phyloP scores from a whole-genome alignment of 2,329 filamentous ascomycete genomes.

The Sarocladiaceae sp. region DNA sequence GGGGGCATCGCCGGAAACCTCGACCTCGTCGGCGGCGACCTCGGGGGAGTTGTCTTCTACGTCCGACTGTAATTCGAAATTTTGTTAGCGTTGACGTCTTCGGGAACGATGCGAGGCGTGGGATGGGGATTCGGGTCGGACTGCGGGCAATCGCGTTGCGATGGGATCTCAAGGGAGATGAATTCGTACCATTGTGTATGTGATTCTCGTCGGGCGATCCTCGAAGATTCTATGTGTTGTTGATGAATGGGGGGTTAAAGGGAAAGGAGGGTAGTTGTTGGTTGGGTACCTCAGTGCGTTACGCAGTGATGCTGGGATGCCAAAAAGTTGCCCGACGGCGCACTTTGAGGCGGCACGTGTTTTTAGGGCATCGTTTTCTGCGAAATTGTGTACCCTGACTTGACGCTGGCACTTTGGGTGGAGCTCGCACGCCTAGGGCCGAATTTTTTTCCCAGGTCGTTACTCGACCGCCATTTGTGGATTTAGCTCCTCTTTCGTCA shows the following conservation, averaged over 20 bases:
- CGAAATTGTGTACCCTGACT: too few species aligned
- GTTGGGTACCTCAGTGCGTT: slow-evolving; percentile 1
- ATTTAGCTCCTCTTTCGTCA: slow-evolving; percentile 11
- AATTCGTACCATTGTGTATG: slow-evolving; percentile 54
- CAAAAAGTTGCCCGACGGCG: too few species aligned
- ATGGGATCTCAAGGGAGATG: background rate
- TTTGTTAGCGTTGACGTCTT: background rate
- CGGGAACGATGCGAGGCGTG: background rate
- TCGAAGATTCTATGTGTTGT: slow-evolving; percentile 51
- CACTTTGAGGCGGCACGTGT: too few species aligned
- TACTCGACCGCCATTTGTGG: too few species aligned
- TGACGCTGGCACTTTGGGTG: too few species aligned
- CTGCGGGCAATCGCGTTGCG: background rate
- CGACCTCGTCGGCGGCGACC: slow-evolving; percentile 82
- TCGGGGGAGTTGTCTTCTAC: slow-evolving; percentile 97
- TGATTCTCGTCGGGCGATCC: slow-evolving; percentile 57
- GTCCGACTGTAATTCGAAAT: slow-evolving; percentile 68
- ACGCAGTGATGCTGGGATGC: slow-evolving; percentile 8
- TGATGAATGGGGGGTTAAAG: slow-evolving; percentile 19
- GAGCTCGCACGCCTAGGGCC: too few species aligned
- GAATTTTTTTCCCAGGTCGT: too few species aligned
- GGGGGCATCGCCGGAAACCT: slow-evolving; percentile 87
- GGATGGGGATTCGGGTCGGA: background rate
- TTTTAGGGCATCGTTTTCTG: slow-evolving; percentile 2
- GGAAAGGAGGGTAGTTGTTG: slow-evolving; percentile 23